Evolutionary conservation across 805 yeast species (phyloP).

Genomic region (Ogataea nakhonphanomensis): DNA sequence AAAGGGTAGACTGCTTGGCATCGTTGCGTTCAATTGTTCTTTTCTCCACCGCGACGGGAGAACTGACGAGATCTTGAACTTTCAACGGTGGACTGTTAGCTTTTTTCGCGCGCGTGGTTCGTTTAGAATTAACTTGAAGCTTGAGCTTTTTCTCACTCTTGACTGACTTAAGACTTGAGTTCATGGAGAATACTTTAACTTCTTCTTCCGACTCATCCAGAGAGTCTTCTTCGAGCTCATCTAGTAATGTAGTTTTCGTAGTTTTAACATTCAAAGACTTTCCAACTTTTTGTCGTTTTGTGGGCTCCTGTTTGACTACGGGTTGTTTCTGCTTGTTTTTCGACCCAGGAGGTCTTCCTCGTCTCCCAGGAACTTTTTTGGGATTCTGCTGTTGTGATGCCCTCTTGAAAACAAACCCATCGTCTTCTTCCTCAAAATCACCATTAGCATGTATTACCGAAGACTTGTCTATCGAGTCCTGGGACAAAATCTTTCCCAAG

Average conservation of each 20-base stretch:
- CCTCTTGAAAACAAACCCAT: slow-evolving; percentile 22
- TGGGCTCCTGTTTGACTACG: background rate
- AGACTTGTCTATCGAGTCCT: slow-evolving; percentile 10
- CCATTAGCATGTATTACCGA: slow-evolving; percentile 7
- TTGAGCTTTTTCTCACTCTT: background rate
- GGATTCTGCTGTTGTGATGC: slow-evolving; percentile 15
- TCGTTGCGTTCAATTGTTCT: too few species aligned
- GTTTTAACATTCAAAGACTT: background rate
- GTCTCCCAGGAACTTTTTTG: background rate
- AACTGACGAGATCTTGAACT: too few species aligned
- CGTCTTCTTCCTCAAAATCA: slow-evolving; percentile 20
- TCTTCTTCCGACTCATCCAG: slow-evolving; percentile 9
- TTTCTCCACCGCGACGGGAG: too few species aligned
- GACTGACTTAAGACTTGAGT: slow-evolving; percentile 1
- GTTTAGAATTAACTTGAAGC: background rate
- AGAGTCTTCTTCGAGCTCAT: slow-evolving; percentile 2
- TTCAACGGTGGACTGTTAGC: too few species aligned
- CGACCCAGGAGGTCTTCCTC: slow-evolving; percentile 8
- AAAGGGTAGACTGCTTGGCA: slow-evolving; percentile 1
- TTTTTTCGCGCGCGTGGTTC: background rate
- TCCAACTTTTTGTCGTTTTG: slow-evolving; percentile 3
- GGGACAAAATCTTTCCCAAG: slow-evolving; percentile 14
- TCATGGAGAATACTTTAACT: slow-evolving; percentile 14
- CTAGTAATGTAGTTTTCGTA: background rate
- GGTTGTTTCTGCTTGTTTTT: slow-evolving; percentile 4